Evolutionary conservation across 2,329 filamentous ascomycete genomes (phyloP), one percentile per base, ranked within the genome.

Genomic region (Aspergillus candidus): DNA sequence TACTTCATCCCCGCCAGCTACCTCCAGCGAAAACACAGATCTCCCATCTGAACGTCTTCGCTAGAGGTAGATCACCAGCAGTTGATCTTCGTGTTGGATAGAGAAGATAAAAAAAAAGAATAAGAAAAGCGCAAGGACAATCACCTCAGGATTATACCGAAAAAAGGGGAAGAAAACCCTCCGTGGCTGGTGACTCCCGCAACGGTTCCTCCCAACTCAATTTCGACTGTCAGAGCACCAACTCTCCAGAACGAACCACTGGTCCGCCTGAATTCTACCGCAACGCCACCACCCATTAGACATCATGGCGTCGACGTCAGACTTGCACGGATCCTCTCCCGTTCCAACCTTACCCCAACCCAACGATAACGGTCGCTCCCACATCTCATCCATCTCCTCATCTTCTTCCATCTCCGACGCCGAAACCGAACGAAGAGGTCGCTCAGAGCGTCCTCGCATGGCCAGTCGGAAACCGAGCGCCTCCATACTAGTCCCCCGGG

Each of bases 401-500:
- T 71, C 70, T 17, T 72, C 71, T 22, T 75, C 72, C 35, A 67
- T 71, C 54, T 70, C 67, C 43, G 74, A 77, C 61, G 66, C 68
- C 46, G 66, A 67, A 60, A 59, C 56, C 33, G 68, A 71, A 41
- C 66, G 69, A 34, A 65, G 66, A 41, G 65, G 67, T 33, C 65
- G 73, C 54, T 68, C 70, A 36, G 64, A 73, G 50, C 79, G 87
- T 31, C 87, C 87, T 22, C 77, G 79, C 44, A 72, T 91, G 47
- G 80, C 80, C 13, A 86, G 79, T 55, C 78, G 86, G 38, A 88
- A 88, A 68, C 86, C 83, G 55, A 91, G 86, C 62, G 86, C 86
- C 45, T 88, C 88, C 38, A 84, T 93, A 52, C 86, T 90, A 51
- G 84, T 94, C 32, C 84, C 85, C 31, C 80, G 87, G 54, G 86